phyloP scores from a whole-genome alignment of 768 basidiomycete genomes.

The Pleurotus giganteus region DNA sequence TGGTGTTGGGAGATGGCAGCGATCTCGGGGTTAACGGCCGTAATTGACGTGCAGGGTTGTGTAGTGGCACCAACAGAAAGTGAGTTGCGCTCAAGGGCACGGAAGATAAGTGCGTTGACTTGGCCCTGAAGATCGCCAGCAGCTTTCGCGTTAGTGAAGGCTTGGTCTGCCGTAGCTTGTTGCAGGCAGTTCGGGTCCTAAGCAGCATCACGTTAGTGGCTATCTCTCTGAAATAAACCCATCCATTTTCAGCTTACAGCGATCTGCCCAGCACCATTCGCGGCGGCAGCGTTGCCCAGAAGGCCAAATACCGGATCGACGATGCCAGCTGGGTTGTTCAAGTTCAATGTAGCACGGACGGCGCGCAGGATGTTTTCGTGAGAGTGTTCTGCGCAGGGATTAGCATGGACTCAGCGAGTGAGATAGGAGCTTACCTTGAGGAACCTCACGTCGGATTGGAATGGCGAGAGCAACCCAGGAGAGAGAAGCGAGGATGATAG shows the following conservation, averaged over 20 bases:
- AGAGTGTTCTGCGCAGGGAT: conserved; percentile 50
- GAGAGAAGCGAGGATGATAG: conserved; percentile 33
- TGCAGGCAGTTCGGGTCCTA: conserved; percentile 62
- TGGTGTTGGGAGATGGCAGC: conserved; percentile 64
- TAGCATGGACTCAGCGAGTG: conserved; percentile 1
- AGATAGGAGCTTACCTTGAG: conserved; percentile 46
- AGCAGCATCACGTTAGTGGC: background rate
- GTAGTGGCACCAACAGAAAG: conserved; percentile 47
- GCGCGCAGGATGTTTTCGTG: conserved; percentile 56
- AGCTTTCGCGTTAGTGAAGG: conserved; percentile 72
- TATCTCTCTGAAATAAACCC: background rate
- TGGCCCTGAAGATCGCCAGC: conserved; percentile 53
- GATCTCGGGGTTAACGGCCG: conserved; percentile 62
- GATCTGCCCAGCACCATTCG: conserved; percentile 50
- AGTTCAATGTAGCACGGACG: conserved; percentile 43
- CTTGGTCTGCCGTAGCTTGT: conserved; percentile 64
- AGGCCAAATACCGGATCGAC: conserved; percentile 63
- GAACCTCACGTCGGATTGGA: conserved; percentile 59
- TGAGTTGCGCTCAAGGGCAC: conserved; percentile 67
- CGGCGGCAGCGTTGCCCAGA: conserved; percentile 63
- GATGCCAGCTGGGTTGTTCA: conserved; percentile 61
- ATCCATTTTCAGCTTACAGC: conserved; percentile 33
- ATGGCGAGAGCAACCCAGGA: conserved; percentile 32
- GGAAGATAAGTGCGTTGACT: conserved; percentile 58
- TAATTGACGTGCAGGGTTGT: conserved; percentile 49